These are phyloP conservation scores for Arthrinium phaeospermum DNA, from an alignment of 2,329 filamentous ascomycete species.

Conservation along the genomic window DNA sequence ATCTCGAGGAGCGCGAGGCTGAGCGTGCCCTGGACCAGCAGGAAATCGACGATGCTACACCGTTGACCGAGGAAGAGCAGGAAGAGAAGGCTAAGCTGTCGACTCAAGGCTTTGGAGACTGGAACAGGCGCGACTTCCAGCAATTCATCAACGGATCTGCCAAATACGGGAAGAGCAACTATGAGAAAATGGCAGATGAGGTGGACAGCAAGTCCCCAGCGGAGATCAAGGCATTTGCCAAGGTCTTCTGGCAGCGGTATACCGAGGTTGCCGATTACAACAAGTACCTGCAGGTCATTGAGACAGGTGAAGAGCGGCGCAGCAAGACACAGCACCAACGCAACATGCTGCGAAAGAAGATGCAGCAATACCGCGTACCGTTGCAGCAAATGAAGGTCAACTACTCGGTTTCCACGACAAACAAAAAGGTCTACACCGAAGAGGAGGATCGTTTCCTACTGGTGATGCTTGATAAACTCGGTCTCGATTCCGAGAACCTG, in stretches of 20 bases:
- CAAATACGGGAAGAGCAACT: constrained; percentile 88
- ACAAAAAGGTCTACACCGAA: constrained; percentile 99
- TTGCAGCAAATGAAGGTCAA: constrained; percentile 98
- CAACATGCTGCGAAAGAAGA: constrained; percentile 92
- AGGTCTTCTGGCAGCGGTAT: constrained; percentile 96
- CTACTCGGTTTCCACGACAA: constrained; percentile 97
- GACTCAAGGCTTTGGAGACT: constrained; percentile 85
- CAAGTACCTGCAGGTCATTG: constrained; percentile 88
- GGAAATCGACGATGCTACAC: constrained; percentile 89
- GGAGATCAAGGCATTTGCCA: constrained; percentile 89
- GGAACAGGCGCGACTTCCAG: constrained; percentile 98
- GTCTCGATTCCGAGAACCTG: constrained; percentile 87
- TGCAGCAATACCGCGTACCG: constrained; percentile 95
- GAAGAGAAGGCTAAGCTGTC: constrained; percentile 85
- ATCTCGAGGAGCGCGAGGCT: constrained; percentile 81
- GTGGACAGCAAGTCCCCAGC: constrained; percentile 87
- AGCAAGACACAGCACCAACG: constrained; percentile 90
- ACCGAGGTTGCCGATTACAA: constrained; percentile 86
- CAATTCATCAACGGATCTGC: constrained; percentile 96
- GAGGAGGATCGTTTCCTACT: constrained; percentile 96
- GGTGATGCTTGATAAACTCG: constrained; percentile 89
- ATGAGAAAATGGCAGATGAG: constrained; percentile 83
- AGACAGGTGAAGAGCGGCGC: constrained; percentile 89
- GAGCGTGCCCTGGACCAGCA: constrained; percentile 87
- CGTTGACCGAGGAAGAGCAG: constrained; percentile 87